Conservation (phyloP, 306 rosid species). For the Dalbergia cochinchinensis region DNA sequence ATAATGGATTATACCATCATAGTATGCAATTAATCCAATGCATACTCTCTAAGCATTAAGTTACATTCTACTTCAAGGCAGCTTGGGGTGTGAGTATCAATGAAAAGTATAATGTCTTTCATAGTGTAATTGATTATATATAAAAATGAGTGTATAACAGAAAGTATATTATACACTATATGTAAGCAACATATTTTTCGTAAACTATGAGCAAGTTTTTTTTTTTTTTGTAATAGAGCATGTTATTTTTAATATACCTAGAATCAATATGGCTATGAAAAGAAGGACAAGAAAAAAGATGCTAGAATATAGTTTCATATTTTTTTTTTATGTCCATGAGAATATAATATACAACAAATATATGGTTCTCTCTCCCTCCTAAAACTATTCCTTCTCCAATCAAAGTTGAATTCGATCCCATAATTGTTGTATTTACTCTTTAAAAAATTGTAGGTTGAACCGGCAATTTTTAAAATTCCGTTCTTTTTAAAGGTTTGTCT, state of each 20-base stretch:
- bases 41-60: not conserved
- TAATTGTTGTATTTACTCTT: not conserved
- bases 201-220: too few relatives aligned
- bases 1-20: not conserved
- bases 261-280: not conserved
- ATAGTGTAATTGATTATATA: too few relatives aligned
- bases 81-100: not conserved
- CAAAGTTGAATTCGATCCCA: not conserved
- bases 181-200: too few relatives aligned
- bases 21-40: not conserved
- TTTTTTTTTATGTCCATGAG: too few relatives aligned
- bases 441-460: not conserved
- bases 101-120: not conserved
- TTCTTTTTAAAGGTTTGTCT: not conserved
- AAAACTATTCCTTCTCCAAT: not conserved
- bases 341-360: not conserved
- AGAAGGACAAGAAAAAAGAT: too few relatives aligned
- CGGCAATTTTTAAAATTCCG: not conserved
- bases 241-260: too few relatives aligned
- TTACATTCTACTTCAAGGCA: not conserved
- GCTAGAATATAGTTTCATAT: too few relatives aligned
- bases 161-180: too few relatives aligned
- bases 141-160: too few relatives aligned
- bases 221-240: too few relatives aligned
- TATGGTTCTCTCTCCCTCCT: not conserved